A percentile compares a stretch with the other conserved stretches of the same genome.
Conservation (phyloP, 441 rosid species). For the Jatropha multifida region DNA sequence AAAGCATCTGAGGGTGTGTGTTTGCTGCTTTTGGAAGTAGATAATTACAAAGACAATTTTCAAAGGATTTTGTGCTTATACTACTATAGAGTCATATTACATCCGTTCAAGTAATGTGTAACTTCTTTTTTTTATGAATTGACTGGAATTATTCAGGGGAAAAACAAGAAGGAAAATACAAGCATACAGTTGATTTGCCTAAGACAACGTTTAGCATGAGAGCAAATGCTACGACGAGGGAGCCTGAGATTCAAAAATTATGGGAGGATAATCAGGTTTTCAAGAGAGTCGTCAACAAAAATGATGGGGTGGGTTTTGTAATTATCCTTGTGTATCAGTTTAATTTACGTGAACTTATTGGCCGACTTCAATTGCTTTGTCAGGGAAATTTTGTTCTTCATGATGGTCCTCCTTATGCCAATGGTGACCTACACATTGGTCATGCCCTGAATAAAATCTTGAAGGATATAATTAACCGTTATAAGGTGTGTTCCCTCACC, state of each 20-base stretch:
- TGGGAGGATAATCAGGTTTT: constrained; percentile 93
- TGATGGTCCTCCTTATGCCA: constrained; percentile 99
- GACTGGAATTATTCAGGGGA: constrained; percentile 46
- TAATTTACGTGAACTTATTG: constrained; percentile 23
- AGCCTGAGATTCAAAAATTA: constrained; percentile 89
- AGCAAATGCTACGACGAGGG: constrained; percentile 83
- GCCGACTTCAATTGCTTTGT: constrained; percentile 35
- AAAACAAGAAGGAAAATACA: constrained; percentile 88
- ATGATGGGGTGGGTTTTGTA: constrained; percentile 66
- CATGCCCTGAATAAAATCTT: constrained; percentile 97
- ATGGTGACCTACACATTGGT: constrained; percentile 92
- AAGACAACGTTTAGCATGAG: constrained; percentile 90
- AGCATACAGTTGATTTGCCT: constrained; percentile 89
- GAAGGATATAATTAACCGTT: constrained; percentile 96
- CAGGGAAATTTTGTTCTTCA: constrained; percentile 91
- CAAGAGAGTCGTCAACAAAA: constrained; percentile 68
- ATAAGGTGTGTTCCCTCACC: constrained; percentile 55
- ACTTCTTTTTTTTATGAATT: constrained; percentile 2
- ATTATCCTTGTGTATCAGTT: constrained; percentile 16
- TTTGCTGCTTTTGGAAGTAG: constrained; percentile 3
- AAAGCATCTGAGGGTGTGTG: constrained; percentile 66
- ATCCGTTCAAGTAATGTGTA: not conserved
- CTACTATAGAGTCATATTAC: not conserved
- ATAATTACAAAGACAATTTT: not conserved
- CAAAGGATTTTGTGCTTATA: not conserved